Percentiles rank a stretch among this genome's conserved stretches.
These are phyloP conservation scores for Penicillium sp. DNA, from an alignment of 2,329 filamentous ascomycete species.

Conservation along the genomic window DNA sequence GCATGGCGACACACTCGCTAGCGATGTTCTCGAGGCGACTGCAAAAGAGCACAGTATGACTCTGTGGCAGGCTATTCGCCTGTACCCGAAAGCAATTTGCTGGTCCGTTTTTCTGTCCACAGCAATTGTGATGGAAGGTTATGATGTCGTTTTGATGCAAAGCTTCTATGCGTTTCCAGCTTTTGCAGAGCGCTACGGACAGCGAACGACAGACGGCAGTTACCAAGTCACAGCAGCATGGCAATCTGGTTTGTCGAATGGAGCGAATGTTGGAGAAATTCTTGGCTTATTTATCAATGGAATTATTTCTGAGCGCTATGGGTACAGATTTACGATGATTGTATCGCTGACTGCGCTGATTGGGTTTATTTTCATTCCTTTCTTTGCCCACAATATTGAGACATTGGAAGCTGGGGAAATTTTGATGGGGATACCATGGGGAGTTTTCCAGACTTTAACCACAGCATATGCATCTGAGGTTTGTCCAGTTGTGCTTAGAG, in stretches of 20 bases:
- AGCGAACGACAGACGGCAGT: constrained; percentile 22
- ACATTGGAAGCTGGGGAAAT: constrained; percentile 48
- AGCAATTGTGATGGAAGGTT: constrained; percentile 87
- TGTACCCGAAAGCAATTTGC: constrained; percentile 81
- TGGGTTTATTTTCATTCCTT: constrained; percentile 49
- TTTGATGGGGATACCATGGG: constrained; percentile 49
- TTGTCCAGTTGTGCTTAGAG: constrained; percentile 42
- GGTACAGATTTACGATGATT: constrained; percentile 50
- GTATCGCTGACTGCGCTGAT: constrained; percentile 43
- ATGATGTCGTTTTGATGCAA: constrained; percentile 75
- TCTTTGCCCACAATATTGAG: constrained; percentile 47
- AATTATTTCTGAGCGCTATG: constrained; percentile 48
- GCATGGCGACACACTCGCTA: constrained; percentile 22
- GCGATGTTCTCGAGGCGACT: constrained; percentile 40
- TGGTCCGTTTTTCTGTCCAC: constrained; percentile 85
- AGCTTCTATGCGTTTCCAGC: constrained; percentile 62
- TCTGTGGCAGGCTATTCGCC: constrained; percentile 68
- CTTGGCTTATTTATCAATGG: constrained; percentile 51
- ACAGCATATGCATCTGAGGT: constrained; percentile 46
- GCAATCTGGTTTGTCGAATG: constrained; percentile 45
- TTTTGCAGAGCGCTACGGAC: constrained; percentile 41
- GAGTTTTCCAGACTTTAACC: constrained; percentile 48
- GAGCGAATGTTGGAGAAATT: constrained; percentile 42
- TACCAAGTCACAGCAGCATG: constrained; percentile 41
- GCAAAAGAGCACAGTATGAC: constrained; percentile 60